A percentile compares a stretch with the other conserved stretches of the same genome.
Evolutionary conservation across 441 rosid genomes (phyloP).

Genomic region (Daphne laureola): DNA sequence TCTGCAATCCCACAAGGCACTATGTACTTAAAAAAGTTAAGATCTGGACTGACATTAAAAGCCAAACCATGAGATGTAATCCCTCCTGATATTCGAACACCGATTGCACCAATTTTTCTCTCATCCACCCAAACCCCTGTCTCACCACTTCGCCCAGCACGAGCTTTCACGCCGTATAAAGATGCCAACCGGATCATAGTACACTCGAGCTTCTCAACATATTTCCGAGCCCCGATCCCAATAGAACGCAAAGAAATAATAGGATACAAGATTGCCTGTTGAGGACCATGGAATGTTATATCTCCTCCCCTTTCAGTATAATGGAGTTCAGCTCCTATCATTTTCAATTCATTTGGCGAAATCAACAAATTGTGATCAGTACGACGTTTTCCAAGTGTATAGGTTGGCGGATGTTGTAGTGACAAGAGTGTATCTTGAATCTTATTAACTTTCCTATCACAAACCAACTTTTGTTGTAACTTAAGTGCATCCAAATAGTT

Average conservation of each 20-base stretch:
- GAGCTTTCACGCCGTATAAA: constrained; percentile 59
- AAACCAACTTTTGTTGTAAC: constrained; percentile 63
- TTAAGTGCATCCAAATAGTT: constrained; percentile 71
- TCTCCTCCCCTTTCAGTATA: constrained; percentile 94
- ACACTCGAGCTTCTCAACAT: constrained; percentile 73
- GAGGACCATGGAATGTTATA: constrained; percentile 89
- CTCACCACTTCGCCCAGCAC: constrained; percentile 60
- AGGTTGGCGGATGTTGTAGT: constrained; percentile 87
- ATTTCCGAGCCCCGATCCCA: constrained; percentile 70
- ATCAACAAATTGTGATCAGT: constrained; percentile 76
- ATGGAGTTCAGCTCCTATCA: constrained; percentile 75
- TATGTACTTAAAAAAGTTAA: constrained; percentile 75
- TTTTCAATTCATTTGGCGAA: constrained; percentile 47
- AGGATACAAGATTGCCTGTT: constrained; percentile 77
- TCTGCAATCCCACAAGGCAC: constrained; percentile 88
- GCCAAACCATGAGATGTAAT: constrained; percentile 82
- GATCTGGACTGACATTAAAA: constrained; percentile 71
- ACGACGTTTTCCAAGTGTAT: constrained; percentile 66
- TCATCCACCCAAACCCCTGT: constrained; percentile 92
- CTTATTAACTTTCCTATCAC: constrained; percentile 44
- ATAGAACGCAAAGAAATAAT: constrained; percentile 60
- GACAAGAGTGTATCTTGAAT: constrained; percentile 66
- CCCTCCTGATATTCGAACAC: constrained; percentile 69
- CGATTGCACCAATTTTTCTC: constrained; percentile 89
- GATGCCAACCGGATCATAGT: constrained; percentile 75